Evolutionary conservation across 1,284 basidiomycete species (phyloP), one percentile per base, ranked within the genome.

Genomic region (Erythrobasidium hasegawianum): DNA sequence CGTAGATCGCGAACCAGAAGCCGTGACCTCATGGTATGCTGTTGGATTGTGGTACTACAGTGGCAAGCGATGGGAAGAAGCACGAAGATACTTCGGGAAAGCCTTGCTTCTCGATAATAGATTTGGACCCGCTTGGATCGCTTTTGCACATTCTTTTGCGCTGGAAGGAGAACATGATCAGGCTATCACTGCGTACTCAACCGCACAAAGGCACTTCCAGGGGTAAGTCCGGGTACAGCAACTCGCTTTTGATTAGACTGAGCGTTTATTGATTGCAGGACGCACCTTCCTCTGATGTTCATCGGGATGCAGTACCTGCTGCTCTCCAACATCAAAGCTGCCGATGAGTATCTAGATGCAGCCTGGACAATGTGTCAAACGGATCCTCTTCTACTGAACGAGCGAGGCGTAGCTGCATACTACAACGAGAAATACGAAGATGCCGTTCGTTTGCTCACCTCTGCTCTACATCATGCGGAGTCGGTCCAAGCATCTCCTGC

Each of bases 241-340:
- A 72, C 18, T 70, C 73, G 22, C 72, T 69, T 45, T 65, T 73
- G 40, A 45, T 70, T 75, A 20, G 10, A 54, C 11, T 22, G 26
- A 54, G n/a, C 2, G 40, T 14, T 16, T 43, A 3, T 52, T 57
- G 62, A 26, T 47, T 4, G 72, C 67, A 92, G 90, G 14, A 92
- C 92, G 0, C 93, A 97, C 78, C 81, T 98, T 5, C 93, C 96
- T 1, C 81, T 94, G 57, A 85, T 97, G 77, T 98, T 94, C 76
- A 91, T 98, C 55, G 96, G 95, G 1, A 97, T 97, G 91, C 95
- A 98, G 76, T 90, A 98, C 72, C 87, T 98, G 54, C 87, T 89
- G 75, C 82, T 97, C 5, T 89, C 88, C 50, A 92, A 96, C 71
- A 83, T 86, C 67, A 77, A 80, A 16, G 82, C 94, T 39, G 96